Base-by-base conservation (phyloP, 768 basidiomycete species). In the Collybiopsis luxurians region DNA sequence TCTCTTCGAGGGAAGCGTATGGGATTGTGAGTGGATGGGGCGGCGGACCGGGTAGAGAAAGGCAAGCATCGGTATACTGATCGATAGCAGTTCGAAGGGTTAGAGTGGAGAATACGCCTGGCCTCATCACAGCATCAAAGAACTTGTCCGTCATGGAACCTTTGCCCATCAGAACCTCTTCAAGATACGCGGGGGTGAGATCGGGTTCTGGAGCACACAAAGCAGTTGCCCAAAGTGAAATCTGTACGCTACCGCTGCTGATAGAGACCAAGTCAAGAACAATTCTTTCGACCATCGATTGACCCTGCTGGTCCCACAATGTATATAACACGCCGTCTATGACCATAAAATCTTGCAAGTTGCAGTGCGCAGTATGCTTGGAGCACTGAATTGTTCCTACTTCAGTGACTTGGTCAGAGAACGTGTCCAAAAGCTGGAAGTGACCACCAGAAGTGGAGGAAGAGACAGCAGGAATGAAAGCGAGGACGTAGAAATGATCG, bases 131-230 rank as follows among this genome's bases (percentile, higher is more conserved):
- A 44, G 87, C 90, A 52, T 85, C 79, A 65, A 95, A 79, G 71
- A 94, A 95, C 60, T 87, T 88, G 56, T 86, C 86, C 0, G 87
- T 79, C 63, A 95, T 69, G 2, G 90, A 89, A 30, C 86, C 86
- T 24, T 84, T 79, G 28, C 82, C 76, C 55, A 88, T 73, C 56
- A 96, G 81, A 52, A 87, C 79, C 62, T 92, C 91, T 63, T 95
- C 94, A 62, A 98, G 85, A 70, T 90, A 87, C n/a, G 86, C 84
- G 17, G 95, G 89, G 0, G 90, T 90, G 64, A 89, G 77, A 66
- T 89, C 90, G 42, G 83, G 78, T 72, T 91, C 86, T 60, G 80
- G 79, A n/a, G 86, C 79, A 63, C 89, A 85, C 46, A 74, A 73
- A 6, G 81, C 82, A 27, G 75, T 71, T 53, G 72, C 72, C 89